Percentiles rank a stretch among this genome's conserved stretches.
Conservation (phyloP, 495 filamentous ascomycete species). For the Lophium mytilinum region DNA sequence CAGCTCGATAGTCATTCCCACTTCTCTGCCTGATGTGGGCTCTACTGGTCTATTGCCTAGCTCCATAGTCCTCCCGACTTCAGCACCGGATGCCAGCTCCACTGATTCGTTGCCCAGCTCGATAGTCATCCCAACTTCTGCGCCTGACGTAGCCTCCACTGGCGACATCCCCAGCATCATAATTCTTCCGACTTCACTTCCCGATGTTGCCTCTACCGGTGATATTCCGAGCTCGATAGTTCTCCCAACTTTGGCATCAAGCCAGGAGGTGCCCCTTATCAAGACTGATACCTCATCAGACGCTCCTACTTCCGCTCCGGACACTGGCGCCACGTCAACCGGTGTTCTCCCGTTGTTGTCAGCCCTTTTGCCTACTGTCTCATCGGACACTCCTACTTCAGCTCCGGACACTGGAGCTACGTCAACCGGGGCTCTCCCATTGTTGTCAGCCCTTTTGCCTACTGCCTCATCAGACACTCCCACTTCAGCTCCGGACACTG, state of each 20-base stretch:
- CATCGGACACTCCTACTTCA: too few species aligned
- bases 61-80: slow-evolving; percentile 1
- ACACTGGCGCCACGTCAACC: too few species aligned
- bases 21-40: slow-evolving; percentile 2
- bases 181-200: background rate
- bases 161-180: slow-evolving; percentile 1
- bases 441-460: too few species aligned
- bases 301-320: too few species aligned
- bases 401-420: too few species aligned
- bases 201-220: background rate
- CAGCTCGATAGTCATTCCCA: slow-evolving; percentile 2
- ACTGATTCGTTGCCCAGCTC: background rate
- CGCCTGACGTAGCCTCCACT: background rate
- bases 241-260: background rate
- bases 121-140: background rate
- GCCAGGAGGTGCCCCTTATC: too few species aligned
- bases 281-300: too few species aligned
- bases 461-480: too few species aligned
- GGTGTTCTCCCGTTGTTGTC: background rate
- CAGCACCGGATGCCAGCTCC: background rate
- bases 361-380: too few species aligned
- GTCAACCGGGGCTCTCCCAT: background rate
- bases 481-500: too few species aligned
- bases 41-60: slow-evolving; percentile 12
- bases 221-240: background rate